These are phyloP conservation scores for Psidium friedrichsthalianum DNA, from an alignment of 345 rosid genomes.

Conservation along the genomic window DNA sequence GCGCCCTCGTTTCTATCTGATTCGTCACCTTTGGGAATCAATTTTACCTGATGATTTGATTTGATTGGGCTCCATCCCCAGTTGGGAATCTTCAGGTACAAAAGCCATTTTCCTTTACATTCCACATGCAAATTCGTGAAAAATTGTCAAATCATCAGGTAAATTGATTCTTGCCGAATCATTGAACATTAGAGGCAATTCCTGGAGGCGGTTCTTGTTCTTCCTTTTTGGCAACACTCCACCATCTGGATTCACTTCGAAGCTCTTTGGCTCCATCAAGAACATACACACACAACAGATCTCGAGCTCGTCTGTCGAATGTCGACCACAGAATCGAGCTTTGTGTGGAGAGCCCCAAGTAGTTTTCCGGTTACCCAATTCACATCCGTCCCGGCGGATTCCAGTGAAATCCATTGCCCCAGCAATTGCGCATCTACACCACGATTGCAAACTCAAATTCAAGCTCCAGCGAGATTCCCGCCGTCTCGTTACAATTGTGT, in stretches of 20 bases:
- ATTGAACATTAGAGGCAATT: not conserved
- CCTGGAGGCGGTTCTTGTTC: not conserved
- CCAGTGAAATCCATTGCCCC: too few relatives aligned
- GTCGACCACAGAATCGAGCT: accelerated
- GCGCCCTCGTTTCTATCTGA: not conserved
- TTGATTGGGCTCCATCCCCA: not conserved
- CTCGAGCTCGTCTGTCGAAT: accelerated
- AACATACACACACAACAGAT: not conserved
- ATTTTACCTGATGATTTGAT: not conserved
- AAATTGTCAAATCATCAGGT: not conserved
- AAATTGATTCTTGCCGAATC: not conserved
- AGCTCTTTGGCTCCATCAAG: not conserved
- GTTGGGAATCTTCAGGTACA: not conserved
- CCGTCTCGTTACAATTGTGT: not conserved
- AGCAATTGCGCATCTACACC: not conserved
- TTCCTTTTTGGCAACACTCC: not conserved
- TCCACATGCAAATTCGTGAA: not conserved
- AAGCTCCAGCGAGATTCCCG: not conserved
- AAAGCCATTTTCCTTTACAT: not conserved
- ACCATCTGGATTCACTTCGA: not conserved
- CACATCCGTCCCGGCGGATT: not conserved
- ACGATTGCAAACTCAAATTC: not conserved
- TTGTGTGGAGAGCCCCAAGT: not conserved
- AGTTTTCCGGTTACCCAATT: not conserved
- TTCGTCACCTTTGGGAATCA: not conserved